phyloP scores from a whole-genome alignment of 1,284 basidiomycete genomes.

The Sporisorium graminicola region DNA sequence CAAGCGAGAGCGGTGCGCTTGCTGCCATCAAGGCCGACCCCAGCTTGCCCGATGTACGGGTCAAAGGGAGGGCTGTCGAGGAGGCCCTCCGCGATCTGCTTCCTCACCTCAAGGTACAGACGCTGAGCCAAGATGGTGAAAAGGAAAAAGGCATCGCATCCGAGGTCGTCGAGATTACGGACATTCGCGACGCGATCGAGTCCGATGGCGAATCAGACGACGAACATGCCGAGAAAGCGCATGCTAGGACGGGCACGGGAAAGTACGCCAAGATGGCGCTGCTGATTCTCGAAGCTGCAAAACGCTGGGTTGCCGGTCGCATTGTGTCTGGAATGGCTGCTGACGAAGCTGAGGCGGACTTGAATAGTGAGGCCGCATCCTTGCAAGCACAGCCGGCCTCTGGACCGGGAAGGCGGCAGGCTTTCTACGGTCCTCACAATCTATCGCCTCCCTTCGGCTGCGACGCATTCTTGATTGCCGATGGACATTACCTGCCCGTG shows the following conservation, averaged over 20 bases:
- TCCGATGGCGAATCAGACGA: slow-evolving; percentile 69
- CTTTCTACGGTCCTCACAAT: slow-evolving; percentile 52
- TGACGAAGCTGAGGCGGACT: neutral
- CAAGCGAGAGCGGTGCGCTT: slow-evolving; percentile 89
- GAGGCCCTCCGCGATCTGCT: slow-evolving; percentile 75
- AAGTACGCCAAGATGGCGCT: slow-evolving; percentile 48
- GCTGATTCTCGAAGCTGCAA: slow-evolving; percentile 71
- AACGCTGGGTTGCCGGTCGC: slow-evolving; percentile 71
- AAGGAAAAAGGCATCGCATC: slow-evolving; percentile 50
- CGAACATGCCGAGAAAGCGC: slow-evolving; percentile 15
- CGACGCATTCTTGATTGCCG: slow-evolving; percentile 75
- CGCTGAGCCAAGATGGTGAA: slow-evolving; percentile 33
- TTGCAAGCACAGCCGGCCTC: neutral
- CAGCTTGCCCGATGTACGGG: slow-evolving; percentile 75
- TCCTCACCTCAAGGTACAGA: slow-evolving; percentile 58
- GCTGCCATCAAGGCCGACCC: slow-evolving; percentile 86
- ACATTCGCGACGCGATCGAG: slow-evolving; percentile 61
- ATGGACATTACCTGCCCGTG: slow-evolving; percentile 74
- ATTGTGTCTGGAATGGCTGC: slow-evolving; percentile 55
- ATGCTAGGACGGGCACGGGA: slow-evolving; percentile 16
- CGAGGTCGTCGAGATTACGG: slow-evolving; percentile 48
- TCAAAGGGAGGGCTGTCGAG: slow-evolving; percentile 76
- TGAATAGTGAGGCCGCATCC: neutral
- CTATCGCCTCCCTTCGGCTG: slow-evolving; percentile 72
- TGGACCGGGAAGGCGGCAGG: slow-evolving; percentile 18